Conservation (phyloP, 2,329 filamentous ascomycete species). For the Fusarium continuum region DNA sequence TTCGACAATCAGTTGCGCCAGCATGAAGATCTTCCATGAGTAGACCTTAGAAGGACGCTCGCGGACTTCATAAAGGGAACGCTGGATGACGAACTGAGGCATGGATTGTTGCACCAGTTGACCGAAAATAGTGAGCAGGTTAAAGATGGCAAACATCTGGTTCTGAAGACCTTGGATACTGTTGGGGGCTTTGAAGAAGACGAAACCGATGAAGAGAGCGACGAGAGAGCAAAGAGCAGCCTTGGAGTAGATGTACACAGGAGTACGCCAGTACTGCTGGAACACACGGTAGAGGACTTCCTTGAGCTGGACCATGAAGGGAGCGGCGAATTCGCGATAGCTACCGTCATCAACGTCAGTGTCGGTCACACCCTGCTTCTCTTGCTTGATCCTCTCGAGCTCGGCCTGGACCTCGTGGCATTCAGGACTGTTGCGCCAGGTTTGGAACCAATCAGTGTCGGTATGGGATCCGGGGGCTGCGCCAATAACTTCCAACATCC, state of each 20-base stretch:
- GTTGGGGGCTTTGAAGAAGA: slow-evolving; percentile 77
- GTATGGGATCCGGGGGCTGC: slow-evolving; percentile 71
- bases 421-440: slow-evolving; percentile 69
- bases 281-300: slow-evolving; percentile 80
- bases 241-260: slow-evolving; percentile 90
- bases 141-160: slow-evolving; percentile 87
- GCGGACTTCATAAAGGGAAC: slow-evolving; percentile 83
- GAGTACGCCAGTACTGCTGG: slow-evolving; percentile 91
- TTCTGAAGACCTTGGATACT: slow-evolving; percentile 83
- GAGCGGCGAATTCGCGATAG: slow-evolving; percentile 83
- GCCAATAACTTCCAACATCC: slow-evolving; percentile 73
- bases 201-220: slow-evolving; percentile 82
- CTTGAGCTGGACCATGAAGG: slow-evolving; percentile 72
- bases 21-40: slow-evolving; percentile 85
- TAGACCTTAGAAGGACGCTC: slow-evolving; percentile 87
- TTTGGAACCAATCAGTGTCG: slow-evolving; percentile 71
- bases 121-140: slow-evolving; percentile 83
- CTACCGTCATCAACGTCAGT: slow-evolving; percentile 51
- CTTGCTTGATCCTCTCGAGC: slow-evolving; percentile 63
- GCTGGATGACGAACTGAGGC: slow-evolving; percentile 86
- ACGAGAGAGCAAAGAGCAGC: slow-evolving; percentile 69
- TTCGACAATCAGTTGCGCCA: slow-evolving; percentile 84
- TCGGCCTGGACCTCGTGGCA: slow-evolving; percentile 65
- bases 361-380: slow-evolving; percentile 51
- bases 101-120: slow-evolving; percentile 82